Evolutionary conservation across 192 early-diverging fungal genomes (phyloP).

Genomic region (Mortierella hygrophila): DNA sequence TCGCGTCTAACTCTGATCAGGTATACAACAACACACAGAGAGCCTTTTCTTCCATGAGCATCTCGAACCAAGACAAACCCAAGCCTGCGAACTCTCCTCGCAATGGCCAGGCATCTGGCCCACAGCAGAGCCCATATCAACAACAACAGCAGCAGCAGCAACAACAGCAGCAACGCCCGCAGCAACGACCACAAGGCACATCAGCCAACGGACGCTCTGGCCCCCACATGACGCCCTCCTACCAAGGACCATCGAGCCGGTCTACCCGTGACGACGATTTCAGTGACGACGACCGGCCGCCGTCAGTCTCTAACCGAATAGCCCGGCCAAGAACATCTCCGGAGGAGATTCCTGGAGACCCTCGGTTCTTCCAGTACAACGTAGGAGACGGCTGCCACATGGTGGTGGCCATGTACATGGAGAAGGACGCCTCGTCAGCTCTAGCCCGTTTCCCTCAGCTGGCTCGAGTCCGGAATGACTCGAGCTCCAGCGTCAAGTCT

Average conservation of each 20-base stretch:
- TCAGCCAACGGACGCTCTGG: not conserved
- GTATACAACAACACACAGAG: not conserved
- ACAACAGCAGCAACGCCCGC: not conserved
- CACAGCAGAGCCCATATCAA: not conserved
- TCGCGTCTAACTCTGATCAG: not conserved
- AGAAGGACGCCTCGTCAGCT: constrained; percentile 16
- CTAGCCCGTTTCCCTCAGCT: constrained; percentile 14
- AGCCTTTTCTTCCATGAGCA: not conserved
- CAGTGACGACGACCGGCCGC: not conserved
- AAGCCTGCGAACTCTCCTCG: not conserved
- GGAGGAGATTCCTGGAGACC: constrained; percentile 2
- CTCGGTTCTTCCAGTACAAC: constrained; percentile 38
- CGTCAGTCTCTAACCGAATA: too few species aligned
- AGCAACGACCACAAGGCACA: not conserved
- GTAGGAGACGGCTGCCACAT: constrained; percentile 35
- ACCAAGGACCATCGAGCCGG: not conserved
- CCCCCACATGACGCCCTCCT: not conserved
- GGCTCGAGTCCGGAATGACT: not conserved
- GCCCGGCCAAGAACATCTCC: not conserved
- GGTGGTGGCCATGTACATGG: constrained; percentile 38
- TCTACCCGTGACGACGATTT: not conserved
- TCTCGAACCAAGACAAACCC: not conserved
- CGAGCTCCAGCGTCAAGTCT: constrained; percentile 11
- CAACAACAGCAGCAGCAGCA: not conserved
- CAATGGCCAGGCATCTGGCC: not conserved